Evolutionary conservation across 805 yeast species (phyloP).

Genomic region (Cyberlindnera galapagoensis): DNA sequence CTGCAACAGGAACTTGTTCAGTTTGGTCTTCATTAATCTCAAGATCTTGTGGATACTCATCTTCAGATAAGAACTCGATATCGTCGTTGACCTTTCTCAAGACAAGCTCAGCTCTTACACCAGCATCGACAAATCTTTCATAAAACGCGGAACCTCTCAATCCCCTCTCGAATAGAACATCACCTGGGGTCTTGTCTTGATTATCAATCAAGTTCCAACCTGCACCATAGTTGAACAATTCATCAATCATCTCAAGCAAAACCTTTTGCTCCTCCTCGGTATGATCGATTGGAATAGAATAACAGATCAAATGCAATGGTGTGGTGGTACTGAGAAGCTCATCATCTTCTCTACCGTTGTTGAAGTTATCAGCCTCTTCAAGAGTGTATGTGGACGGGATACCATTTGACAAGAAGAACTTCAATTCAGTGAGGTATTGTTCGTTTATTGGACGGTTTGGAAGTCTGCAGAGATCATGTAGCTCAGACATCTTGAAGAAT

Average conservation of each 20-base stretch:
- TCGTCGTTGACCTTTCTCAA: slow-evolving; percentile 66
- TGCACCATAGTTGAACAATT: slow-evolving; percentile 77
- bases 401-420: slow-evolving; percentile 47
- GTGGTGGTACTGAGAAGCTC: slow-evolving; percentile 54
- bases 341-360: slow-evolving; percentile 33
- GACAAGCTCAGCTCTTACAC: slow-evolving; percentile 82
- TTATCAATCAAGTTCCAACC: slow-evolving; percentile 83
- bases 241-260: slow-evolving; percentile 50
- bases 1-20: too few species aligned
- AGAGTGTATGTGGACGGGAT: slow-evolving; percentile 79
- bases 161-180: slow-evolving; percentile 55
- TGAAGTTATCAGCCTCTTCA: slow-evolving; percentile 64
- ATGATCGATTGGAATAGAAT: slow-evolving; percentile 39
- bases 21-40: slow-evolving; percentile 16
- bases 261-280: slow-evolving; percentile 36
- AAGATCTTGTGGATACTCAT: slow-evolving; percentile 9
- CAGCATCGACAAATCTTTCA: slow-evolving; percentile 62
- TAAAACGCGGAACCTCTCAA: slow-evolving; percentile 38
- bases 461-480: slow-evolving; percentile 58
- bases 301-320: slow-evolving; percentile 66
- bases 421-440: slow-evolving; percentile 38
- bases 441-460: slow-evolving; percentile 44
- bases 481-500: slow-evolving; percentile 65
- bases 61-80: slow-evolving; percentile 43
- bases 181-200: slow-evolving; percentile 77